Base-by-base conservation (phyloP, 768 basidiomycete genomes). In the Agaricus bisporus region DNA sequence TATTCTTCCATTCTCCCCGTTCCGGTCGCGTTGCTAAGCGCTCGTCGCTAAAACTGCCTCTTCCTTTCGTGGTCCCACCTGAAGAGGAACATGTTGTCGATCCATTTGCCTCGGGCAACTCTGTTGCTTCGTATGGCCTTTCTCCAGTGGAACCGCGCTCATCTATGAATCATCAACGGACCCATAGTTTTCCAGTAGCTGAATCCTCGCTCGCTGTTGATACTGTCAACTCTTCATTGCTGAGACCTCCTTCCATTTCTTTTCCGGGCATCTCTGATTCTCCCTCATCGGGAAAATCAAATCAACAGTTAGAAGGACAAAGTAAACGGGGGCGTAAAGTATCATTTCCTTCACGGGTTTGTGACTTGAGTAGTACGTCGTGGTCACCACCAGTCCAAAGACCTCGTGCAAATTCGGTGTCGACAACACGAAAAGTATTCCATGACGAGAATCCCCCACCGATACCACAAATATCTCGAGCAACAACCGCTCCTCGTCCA, bases 61-160 rank as follows among this genome's bases (percentile, higher is more conserved):
- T 42, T 7, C 41, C 49, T 14, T 11, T 18, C n/a, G 4, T 25
- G 6, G 14, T 28, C 14, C 38, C 52, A 14, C 20, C 52, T 2
- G 17, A 14, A 42, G 41, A 36, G 1, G 29, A 14, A 1, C 36
- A 15, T 4, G 3, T 11, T 20, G 12, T 41, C 29, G 52, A 54
- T n/a, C 52, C 38, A 6, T 41, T 54, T 17, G 38, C 52, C 14
- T 53, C 51, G 1, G 51, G 38, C 5, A 53, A 44, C 10, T 53
- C 44, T 18, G 51, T 29, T 2, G 17, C 43, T 32, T 52, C 43
- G n/a, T 46, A 39, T n/a, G 45, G 44, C n/a, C 44, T 46, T 32
- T 44, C 51, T n/a, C 43, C 36, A 7, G 9, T 18, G 5, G 51
- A 53, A n/a, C 3, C 12, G 12, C n/a, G 18, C 1, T 35, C 14